Conservation (phyloP, 495 filamentous ascomycete genomes). For the Penicillium flavigenum region DNA sequence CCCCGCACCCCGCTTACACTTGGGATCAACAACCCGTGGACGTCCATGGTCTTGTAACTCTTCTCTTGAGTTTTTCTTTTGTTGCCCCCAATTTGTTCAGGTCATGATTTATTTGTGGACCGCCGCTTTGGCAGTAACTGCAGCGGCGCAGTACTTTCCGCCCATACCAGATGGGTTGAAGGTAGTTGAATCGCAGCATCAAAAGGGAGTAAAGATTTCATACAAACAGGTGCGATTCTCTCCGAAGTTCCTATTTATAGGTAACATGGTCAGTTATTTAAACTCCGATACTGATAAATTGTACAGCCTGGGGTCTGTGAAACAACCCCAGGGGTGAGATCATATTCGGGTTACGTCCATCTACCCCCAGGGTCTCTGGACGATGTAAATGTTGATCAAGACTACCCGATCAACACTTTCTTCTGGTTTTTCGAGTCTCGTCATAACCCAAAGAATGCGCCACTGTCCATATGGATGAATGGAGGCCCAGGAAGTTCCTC, state of each 20-base stretch:
- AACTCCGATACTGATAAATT: conserved; percentile 14
- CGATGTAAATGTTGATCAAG: conserved; percentile 35
- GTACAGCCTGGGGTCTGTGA: conserved; percentile 51
- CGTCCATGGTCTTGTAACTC: not conserved
- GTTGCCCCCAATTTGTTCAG: not conserved
- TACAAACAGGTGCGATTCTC: conserved; percentile 58
- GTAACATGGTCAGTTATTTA: not conserved
- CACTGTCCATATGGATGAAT: conserved; percentile 55
- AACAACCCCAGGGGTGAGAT: conserved; percentile 50
- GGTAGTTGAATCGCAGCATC: conserved; percentile 55
- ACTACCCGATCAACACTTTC: conserved; percentile 45
- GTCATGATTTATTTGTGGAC: conserved; percentile 12
- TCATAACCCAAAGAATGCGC: conserved; percentile 48
- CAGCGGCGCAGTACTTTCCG: conserved; percentile 53
- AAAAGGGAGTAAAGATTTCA: conserved; percentile 58
- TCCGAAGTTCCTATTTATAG: not conserved
- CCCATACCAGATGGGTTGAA: conserved; percentile 52
- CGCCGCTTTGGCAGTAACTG: conserved; percentile 23
- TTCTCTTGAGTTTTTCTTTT: not conserved
- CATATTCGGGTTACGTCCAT: conserved; percentile 45
- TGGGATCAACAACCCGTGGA: not conserved
- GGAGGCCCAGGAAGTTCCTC: conserved; percentile 58
- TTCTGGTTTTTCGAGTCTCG: conserved; percentile 51
- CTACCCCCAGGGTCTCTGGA: conserved; percentile 37
- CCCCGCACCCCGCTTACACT: not conserved